Conservation (phyloP, 352 stramenopile genomes). For the Globisporangium cystogenes region DNA sequence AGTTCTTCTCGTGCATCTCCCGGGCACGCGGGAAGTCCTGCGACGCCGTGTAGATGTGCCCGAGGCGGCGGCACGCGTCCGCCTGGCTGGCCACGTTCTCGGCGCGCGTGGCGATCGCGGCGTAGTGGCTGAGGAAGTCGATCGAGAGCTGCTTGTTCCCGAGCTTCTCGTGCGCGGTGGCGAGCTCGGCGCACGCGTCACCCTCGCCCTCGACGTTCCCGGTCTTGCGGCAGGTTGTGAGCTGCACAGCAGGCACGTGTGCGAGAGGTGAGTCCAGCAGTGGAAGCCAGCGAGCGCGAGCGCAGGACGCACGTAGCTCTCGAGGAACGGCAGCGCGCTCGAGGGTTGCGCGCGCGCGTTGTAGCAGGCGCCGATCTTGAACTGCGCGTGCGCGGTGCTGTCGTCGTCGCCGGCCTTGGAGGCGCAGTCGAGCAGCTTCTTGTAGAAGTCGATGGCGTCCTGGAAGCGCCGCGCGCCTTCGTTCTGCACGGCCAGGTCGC, state of each 20-base stretch:
- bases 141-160: slow-evolving; percentile 77
- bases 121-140: slow-evolving; percentile 86
- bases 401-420: slow-evolving; percentile 59
- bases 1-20: slow-evolving; percentile 89
- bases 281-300: neutral
- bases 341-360: slow-evolving; percentile 50
- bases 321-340: slow-evolving; percentile 80
- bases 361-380: slow-evolving; percentile 74
- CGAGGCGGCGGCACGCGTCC: slow-evolving; percentile 80
- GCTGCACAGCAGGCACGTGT: slow-evolving; percentile 9
- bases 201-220: slow-evolving; percentile 73
- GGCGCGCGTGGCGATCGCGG: slow-evolving; percentile 67
- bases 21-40: slow-evolving; percentile 77
- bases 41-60: slow-evolving; percentile 77
- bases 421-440: slow-evolving; percentile 65
- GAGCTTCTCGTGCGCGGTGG: slow-evolving; percentile 80
- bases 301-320: slow-evolving; percentile 51
- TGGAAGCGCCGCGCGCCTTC: slow-evolving; percentile 34
- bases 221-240: slow-evolving; percentile 47
- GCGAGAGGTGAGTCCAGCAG: no score
- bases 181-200: slow-evolving; percentile 82
- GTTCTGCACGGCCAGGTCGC: slow-evolving; percentile 41
- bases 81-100: slow-evolving; percentile 86
- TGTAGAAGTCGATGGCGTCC: slow-evolving; percentile 66
- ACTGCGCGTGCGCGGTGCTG: slow-evolving; percentile 51